These are phyloP conservation scores for Linum tenue DNA, from an alignment of 345 rosid genomes.

Conservation along the genomic window DNA sequence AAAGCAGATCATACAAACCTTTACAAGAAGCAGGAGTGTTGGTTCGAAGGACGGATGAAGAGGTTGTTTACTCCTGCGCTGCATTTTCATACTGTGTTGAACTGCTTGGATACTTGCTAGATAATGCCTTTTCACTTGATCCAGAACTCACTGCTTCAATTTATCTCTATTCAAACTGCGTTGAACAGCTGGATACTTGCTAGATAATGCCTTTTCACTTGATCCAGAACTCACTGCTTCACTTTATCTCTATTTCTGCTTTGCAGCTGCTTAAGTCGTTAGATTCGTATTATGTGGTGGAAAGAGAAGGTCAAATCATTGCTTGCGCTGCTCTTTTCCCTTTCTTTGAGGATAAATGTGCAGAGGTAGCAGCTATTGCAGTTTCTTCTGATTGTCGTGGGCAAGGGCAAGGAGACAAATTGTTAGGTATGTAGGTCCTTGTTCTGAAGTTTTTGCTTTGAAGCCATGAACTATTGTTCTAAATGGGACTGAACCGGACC, in stretches of 20 bases:
- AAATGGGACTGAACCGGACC: constrained; percentile 3
- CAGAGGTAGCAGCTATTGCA: constrained; percentile 91
- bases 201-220: constrained; percentile 1
- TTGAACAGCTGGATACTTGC: background rate
- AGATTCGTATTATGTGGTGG: constrained; percentile 62
- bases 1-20: constrained; percentile 57
- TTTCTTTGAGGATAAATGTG: constrained; percentile 66
- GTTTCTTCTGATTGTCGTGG: constrained; percentile 91
- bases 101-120: background rate
- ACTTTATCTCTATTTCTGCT: constrained; percentile 1
- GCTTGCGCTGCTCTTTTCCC: constrained; percentile 94
- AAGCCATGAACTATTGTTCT: background rate
- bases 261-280: constrained; percentile 53
- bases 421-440: constrained; percentile 47
- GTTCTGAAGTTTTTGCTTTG: background rate
- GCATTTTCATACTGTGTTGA: background rate
- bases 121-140: constrained; percentile 4
- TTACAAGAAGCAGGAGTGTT: constrained; percentile 63
- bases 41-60: constrained; percentile 61
- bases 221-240: constrained; percentile 6
- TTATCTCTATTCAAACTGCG: background rate
- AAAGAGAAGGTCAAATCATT: constrained; percentile 86
- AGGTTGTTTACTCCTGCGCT: constrained; percentile 37
- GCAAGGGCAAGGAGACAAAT: constrained; percentile 94
- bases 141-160: constrained; percentile 8